Evolutionary conservation across 176 grass and related monocot genomes (phyloP).

Genomic region (bread wheat (Triticum aestivum)): IWGSC_CS_RefSeq_v2.1 NC_057806.1:407316109-407316608

Average conservation of each 20-base stretch:
- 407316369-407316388: constrained; percentile 1
- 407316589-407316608: no score
- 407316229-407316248: not conserved
- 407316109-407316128: not conserved
- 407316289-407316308: not conserved
- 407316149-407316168: not conserved
- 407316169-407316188: not conserved
- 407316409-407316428: not conserved
- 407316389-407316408: not conserved
- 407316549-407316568: no score
- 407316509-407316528: no score
- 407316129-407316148: not conserved
- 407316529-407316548: no score
- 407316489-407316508: no score
- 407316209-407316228: not conserved
- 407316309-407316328: not conserved
- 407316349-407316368: not conserved
- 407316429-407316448: not conserved
- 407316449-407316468: not conserved
- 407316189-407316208: not conserved
- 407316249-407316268: not conserved
- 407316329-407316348: not conserved
- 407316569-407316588: no score
- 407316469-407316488: not conserved
- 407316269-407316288: not conserved